phyloP scores from a whole-genome alignment of 352 stramenopile species.

The Globisporangium cylindrosporum region DNA sequence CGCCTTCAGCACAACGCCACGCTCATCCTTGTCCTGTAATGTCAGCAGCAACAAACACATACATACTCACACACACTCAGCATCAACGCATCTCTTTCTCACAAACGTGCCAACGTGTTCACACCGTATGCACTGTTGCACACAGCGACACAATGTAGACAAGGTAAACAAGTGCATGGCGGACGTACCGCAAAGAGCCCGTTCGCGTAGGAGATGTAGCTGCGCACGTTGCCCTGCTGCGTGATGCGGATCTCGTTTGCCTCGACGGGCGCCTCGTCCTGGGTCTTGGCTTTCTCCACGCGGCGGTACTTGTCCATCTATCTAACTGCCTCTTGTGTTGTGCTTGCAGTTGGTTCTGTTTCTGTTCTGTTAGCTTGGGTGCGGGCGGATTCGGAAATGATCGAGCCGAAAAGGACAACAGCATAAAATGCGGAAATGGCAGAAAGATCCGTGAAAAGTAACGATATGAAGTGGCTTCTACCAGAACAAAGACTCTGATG shows the following conservation, averaged over 20 bases:
- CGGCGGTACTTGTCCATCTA: slow-evolving; percentile 81
- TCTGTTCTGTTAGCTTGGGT: background rate
- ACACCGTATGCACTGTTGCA: background rate
- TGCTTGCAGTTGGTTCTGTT: background rate
- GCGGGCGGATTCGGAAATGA: background rate
- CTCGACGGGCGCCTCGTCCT: slow-evolving; percentile 42
- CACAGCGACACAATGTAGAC: background rate
- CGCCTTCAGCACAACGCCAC: slow-evolving; percentile 63
- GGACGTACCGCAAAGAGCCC: slow-evolving; percentile 57
- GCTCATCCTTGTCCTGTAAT: slow-evolving; percentile 64
- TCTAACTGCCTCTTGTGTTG: background rate
- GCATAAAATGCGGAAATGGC: slow-evolving; percentile 5
- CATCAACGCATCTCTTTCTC: background rate
- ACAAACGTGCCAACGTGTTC: background rate
- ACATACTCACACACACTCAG: background rate
- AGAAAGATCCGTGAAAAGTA: slow-evolving; percentile 34
- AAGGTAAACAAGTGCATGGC: background rate
- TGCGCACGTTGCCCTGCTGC: slow-evolving; percentile 75
- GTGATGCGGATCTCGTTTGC: slow-evolving; percentile 86
- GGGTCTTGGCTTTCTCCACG: slow-evolving; percentile 55
- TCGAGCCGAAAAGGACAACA: background rate
- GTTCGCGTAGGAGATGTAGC: slow-evolving; percentile 80
- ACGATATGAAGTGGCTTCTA: slow-evolving; percentile 23
- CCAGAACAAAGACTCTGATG: too few species aligned
- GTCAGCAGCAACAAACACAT: background rate